These are phyloP conservation scores for Fusarium austroafricanum DNA, from an alignment of 2,329 filamentous ascomycete genomes.

Conservation along the genomic window DNA sequence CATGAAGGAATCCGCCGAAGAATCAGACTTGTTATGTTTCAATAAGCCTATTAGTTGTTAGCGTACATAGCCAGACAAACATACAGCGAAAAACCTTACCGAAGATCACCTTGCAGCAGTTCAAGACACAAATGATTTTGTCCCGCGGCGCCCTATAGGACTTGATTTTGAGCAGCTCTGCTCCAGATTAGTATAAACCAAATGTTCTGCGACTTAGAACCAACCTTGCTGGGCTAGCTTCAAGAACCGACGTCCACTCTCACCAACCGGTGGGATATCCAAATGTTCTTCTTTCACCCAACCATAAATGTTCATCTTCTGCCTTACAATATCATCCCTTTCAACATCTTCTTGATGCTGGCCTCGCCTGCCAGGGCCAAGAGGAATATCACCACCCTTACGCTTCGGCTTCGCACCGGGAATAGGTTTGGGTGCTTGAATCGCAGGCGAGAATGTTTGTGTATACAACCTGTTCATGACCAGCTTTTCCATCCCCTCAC, in stretches of 20 bases:
- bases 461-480: slow-evolving; percentile 98
- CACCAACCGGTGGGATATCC: slow-evolving; percentile 86
- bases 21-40: slow-evolving; percentile 91
- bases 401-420: slow-evolving; percentile 75
- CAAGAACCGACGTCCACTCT: slow-evolving; percentile 89
- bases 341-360: slow-evolving; percentile 99
- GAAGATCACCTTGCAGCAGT: slow-evolving; percentile 99
- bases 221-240: slow-evolving; percentile 86
- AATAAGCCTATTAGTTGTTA: slow-evolving; percentile 73
- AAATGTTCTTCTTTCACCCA: slow-evolving; percentile 95
- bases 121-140: slow-evolving; percentile 98
- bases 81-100: slow-evolving; percentile 61
- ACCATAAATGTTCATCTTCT: slow-evolving; percentile 96
- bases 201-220: slow-evolving; percentile 19
- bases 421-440: slow-evolving; percentile 81
- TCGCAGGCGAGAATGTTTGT: slow-evolving; percentile 96
- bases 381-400: slow-evolving; percentile 73
- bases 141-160: slow-evolving; percentile 96
- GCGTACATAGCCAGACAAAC: background rate
- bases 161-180: slow-evolving; percentile 94
- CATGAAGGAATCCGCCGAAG: slow-evolving; percentile 96
- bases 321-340: slow-evolving; percentile 91
- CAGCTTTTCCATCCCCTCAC: slow-evolving; percentile 98
- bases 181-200: slow-evolving; percentile 30
- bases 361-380: slow-evolving; percentile 86